Conservation (phyloP, 306 rosid genomes). For the Prinsepia uniflora region DNA sequence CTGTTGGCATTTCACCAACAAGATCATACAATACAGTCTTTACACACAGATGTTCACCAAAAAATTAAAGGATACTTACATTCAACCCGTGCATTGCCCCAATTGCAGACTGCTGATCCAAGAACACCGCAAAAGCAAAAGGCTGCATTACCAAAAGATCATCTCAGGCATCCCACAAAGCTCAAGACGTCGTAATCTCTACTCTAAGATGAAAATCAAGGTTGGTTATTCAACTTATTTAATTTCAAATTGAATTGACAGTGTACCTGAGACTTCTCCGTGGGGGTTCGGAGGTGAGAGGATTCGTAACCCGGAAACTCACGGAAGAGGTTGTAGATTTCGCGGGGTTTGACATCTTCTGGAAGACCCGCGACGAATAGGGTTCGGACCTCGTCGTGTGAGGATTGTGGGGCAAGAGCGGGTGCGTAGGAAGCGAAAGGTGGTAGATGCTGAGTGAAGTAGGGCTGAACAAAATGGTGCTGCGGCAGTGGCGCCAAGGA, state of each 20-base stretch:
- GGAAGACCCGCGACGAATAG: conserved; percentile 91
- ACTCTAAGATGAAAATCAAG: background rate
- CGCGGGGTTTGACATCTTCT: conserved; percentile 81
- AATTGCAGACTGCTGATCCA: conserved; percentile 75
- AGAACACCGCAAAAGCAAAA: conserved; percentile 88
- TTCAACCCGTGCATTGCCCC: conserved; percentile 79
- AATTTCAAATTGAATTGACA: background rate
- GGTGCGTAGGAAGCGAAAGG: conserved; percentile 16
- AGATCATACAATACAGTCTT: too few species aligned
- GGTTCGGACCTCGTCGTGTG: conserved; percentile 70
- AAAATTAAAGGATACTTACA: conserved; percentile 42
- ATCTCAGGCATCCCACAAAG: background rate
- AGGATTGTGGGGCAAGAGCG: conserved; percentile 17
- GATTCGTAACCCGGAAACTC: conserved; percentile 93
- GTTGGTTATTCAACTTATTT: background rate
- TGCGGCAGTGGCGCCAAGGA: conserved; percentile 30
- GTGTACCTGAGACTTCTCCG: conserved; percentile 62
- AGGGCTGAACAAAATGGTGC: conserved; percentile 38
- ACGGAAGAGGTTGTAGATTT: conserved; percentile 78
- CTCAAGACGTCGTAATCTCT: background rate
- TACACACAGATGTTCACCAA: background rate
- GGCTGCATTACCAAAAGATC: conserved; percentile 47
- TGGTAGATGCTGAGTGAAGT: conserved; percentile 31
- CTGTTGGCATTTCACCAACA: background rate
- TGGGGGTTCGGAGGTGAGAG: conserved; percentile 81